Base-by-base conservation (phyloP, 306 rosid species). In the Citrullus colocynthis region DNA sequence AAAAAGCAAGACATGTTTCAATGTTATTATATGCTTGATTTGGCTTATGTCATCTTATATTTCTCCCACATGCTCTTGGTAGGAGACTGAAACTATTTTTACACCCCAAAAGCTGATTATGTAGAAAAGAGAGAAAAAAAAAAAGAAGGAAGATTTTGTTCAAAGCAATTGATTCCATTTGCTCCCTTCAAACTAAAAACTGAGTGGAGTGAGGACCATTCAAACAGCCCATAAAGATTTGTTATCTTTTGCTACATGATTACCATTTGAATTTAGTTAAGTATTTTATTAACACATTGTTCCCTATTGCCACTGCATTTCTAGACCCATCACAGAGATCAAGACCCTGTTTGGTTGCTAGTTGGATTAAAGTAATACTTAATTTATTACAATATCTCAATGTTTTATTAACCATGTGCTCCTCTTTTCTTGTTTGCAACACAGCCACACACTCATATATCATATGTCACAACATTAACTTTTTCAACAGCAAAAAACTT, bases 191-290 rank as follows among this genome's bases (percentile, higher is more conserved):
- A 54, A 15, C 32, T 8, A 48, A 49, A 73, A 73, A 49, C 11
- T n/a, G 2, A 41, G 6, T 54, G 8, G 20, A 74, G 18, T 55
- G 63, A 54, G 78, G 78, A 32, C 32, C 78, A 74, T 30, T 30
- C 32, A 54, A 74, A 74, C 63, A 74, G 63, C 78, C 60, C 49
- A 74, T 74, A 74, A 74, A 74, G 78, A 74, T 74, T 74, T 54
- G 59, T 15, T n/a, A 36, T 74, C 49, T 74, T 74, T 41, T 54
- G 39, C 69, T 63, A 8, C n/a, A n/a, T 52, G 24, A 45, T 75
- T 64, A 51, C 36, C 76, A 66, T 45, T 54, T 66, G 39, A 41
- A 39, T 74, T 48, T 54, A 17, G 78, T 34, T 24, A 65, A 54
- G 69, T 44, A 75, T 48, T 75, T 30, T 64, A 55, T 5, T 75